These are phyloP conservation scores for Limnanthes douglasii DNA, from an alignment of 345 rosid species.

Conservation along the genomic window DNA sequence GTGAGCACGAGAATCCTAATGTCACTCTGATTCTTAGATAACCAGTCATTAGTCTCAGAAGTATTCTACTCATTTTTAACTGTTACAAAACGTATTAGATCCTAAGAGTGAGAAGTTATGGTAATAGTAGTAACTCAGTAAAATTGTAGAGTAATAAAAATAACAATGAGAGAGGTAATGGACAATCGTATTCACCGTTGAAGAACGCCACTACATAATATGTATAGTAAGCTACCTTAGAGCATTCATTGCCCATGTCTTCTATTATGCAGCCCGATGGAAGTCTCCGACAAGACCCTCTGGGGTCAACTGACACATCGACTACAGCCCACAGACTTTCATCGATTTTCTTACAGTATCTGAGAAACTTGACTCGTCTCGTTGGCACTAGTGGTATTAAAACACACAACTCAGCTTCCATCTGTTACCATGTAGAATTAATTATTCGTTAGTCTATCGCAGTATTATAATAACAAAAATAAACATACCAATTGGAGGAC, in stretches of 20 bases:
- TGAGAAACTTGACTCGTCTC: constrained; percentile 40
- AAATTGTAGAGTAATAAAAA: too few species aligned
- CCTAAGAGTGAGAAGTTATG: too few species aligned
- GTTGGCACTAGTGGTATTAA: constrained; percentile 51
- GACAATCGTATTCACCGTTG: too few species aligned
- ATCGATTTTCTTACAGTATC: constrained; percentile 54
- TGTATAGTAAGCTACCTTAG: constrained; percentile 61
- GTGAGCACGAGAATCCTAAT: too few species aligned
- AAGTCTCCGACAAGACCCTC: constrained; percentile 30
- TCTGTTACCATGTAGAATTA: constrained; percentile 19
- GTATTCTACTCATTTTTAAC: too few species aligned
- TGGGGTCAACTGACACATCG: constrained; percentile 40
- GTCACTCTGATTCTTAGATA: too few species aligned
- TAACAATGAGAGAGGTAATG: too few species aligned
- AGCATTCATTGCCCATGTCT: constrained; percentile 47
- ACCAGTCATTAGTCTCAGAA: too few species aligned
- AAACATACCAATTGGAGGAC: constrained; percentile 44
- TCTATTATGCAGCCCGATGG: constrained; percentile 74
- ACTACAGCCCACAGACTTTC: constrained; percentile 69
- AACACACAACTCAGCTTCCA: constrained; percentile 57
- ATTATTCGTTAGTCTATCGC: not conserved
- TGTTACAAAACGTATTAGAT: too few species aligned
- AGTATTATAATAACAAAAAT: not conserved
- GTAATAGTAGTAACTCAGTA: too few species aligned
- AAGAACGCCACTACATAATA: too few species aligned